Base-by-base conservation (phyloP, 129 eudicot genomes). In the Pseudognaphalium luteoalbum region DNA sequence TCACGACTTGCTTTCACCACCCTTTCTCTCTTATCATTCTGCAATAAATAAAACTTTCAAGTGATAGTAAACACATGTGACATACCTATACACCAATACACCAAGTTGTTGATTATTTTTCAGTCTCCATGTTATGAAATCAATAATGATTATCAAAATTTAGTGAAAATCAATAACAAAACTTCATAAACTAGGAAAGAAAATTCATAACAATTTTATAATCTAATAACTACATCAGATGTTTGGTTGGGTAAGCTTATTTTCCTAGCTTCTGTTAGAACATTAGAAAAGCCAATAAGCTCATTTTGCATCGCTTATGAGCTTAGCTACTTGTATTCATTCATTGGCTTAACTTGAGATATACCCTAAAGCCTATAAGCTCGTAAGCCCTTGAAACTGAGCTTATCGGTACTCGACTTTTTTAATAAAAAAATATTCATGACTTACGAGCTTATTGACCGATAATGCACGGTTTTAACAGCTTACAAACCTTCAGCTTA, bases 1-100 rank as follows among this genome's bases (percentile, higher is more conserved):
- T 95, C 99, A 17, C 99, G 91, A 69, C 99, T 95, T 66, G 99
- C 99, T 83, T 95, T 95, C 71, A 95, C 99, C 51, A 95, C 91
- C 71, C 97, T 84, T 85, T 95, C 99, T 71, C 99, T 86, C 81
- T 95, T 95, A 75, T 95, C 99, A 77, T 95, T 95, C 99, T 95
- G 77, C 83, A 77, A 28, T 70, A 60, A 54, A 71, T 41, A 79
- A 47, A 9, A 47, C 3, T 14, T 0, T 28, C 42, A 66, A 3
- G 44, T 62, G 66, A 44, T 25, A 0, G 1, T 25, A 25, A 25
- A 25, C 0, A 25, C 28, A 25, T 25, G 28, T 25, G 28, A 0
- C 0, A 25, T 25, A 1, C 66, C 35, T 60, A 60, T 5, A 25
- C 3, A 61, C 34, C 30, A 4, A 25, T 0, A 25, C 28, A 32